Evolutionary conservation across 805 yeast genomes (phyloP).

Genomic region (Teunomyces funiuensis): DNA sequence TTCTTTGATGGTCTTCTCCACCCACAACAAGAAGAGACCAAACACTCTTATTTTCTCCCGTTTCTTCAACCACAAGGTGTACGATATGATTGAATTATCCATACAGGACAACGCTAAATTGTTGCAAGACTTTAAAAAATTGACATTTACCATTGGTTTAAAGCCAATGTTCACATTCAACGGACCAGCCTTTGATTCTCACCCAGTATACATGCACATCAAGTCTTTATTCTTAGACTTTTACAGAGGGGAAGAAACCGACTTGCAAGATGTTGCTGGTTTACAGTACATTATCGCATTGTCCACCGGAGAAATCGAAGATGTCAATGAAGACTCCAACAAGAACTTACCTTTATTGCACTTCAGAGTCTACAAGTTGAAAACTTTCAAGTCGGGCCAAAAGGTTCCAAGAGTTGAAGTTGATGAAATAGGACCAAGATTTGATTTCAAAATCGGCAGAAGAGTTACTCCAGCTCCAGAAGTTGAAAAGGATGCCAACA

Average conservation of each 20-base stretch:
- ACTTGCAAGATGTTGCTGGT: constrained; percentile 90
- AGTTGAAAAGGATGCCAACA: constrained; percentile 84
- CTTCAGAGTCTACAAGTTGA: constrained; percentile 88
- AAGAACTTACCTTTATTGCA: constrained; percentile 73
- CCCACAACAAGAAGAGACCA: constrained; percentile 88
- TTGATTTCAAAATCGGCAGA: constrained; percentile 91
- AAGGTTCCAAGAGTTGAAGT: constrained; percentile 92
- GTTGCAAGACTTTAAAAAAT: constrained; percentile 74
- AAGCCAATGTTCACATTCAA: constrained; percentile 94
- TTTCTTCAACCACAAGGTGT: constrained; percentile 85
- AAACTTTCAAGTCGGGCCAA: constrained; percentile 79
- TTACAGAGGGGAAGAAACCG: constrained; percentile 80
- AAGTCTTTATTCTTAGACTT: constrained; percentile 90
- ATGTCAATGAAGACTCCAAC: constrained; percentile 55
- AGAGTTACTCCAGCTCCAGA: constrained; percentile 80
- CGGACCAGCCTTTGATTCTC: constrained; percentile 87
- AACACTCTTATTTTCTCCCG: constrained; percentile 85
- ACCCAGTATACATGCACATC: constrained; percentile 80
- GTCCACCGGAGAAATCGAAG: constrained; percentile 73
- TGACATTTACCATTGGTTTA: constrained; percentile 82
- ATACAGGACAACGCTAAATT: constrained; percentile 66
- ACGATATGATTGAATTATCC: constrained; percentile 90
- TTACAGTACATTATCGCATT: constrained; percentile 86
- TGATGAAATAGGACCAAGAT: constrained; percentile 93
- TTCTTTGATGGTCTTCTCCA: constrained; percentile 76